A percentile compares a stretch with the other conserved stretches of the same genome.
Conservation (phyloP, 495 filamentous ascomycete genomes). For the Xylaria scruposa region DNA sequence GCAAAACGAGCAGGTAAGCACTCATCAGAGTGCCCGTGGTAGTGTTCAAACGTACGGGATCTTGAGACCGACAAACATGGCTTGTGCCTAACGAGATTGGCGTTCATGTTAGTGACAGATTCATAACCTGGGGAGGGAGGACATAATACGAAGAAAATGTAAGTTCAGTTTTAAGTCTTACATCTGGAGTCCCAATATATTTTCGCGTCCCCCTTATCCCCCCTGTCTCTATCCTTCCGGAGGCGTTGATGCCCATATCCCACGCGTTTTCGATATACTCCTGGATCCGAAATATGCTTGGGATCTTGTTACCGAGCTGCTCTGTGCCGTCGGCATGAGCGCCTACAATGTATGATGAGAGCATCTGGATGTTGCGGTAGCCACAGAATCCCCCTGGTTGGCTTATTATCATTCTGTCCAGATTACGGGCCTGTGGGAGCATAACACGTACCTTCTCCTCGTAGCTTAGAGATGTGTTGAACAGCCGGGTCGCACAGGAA, state of each 20-base stretch:
- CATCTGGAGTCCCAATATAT: slow-evolving; percentile 95
- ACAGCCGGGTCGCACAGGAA: slow-evolving; percentile 81
- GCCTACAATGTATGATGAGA: slow-evolving; percentile 77
- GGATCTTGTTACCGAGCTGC: slow-evolving; percentile 66
- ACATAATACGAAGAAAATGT: not conserved
- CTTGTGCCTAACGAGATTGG: slow-evolving; percentile 67
- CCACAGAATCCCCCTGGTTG: slow-evolving; percentile 86
- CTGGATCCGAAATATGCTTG: slow-evolving; percentile 83
- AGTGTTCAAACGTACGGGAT: slow-evolving; percentile 61
- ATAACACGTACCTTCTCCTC: slow-evolving; percentile 61
- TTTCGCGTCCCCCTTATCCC: slow-evolving; percentile 88
- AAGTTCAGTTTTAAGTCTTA: slow-evolving; percentile 43
- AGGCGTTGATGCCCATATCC: slow-evolving; percentile 81
- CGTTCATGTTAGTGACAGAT: not conserved
- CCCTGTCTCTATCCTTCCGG: slow-evolving; percentile 81
- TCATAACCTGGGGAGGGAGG: not conserved
- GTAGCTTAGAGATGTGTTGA: slow-evolving; percentile 81
- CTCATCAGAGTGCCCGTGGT: not conserved
- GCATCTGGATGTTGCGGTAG: slow-evolving; percentile 97
- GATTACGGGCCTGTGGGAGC: not conserved
- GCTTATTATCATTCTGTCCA: not conserved
- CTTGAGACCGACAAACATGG: slow-evolving; percentile 71
- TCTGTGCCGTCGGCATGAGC: slow-evolving; percentile 62
- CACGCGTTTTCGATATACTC: slow-evolving; percentile 90
- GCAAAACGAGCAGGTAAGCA: not conserved